These are phyloP conservation scores for Amyloporia xantha DNA, from an alignment of 768 basidiomycete genomes.

Conservation along the genomic window DNA sequence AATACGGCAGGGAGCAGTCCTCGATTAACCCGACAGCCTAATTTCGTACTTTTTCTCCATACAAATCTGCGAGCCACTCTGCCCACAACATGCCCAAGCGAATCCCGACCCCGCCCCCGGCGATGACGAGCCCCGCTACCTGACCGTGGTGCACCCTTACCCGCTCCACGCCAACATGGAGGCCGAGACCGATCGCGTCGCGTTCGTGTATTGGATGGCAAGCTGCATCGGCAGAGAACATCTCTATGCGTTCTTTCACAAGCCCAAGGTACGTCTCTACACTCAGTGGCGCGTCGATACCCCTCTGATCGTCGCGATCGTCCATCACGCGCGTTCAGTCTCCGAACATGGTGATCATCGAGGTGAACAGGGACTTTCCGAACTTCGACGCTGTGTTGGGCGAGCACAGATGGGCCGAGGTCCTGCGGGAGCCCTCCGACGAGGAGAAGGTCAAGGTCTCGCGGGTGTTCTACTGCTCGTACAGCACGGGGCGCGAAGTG, in stretches of 20 bases:
- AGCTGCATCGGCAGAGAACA: conserved; percentile 30
- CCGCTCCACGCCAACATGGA: conserved; percentile 38
- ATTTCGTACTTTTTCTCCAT: no score
- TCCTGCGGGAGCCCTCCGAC: conserved; percentile 26
- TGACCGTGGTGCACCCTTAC: conserved; percentile 40
- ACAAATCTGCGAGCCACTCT: neutral
- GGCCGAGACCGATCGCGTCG: conserved; percentile 28
- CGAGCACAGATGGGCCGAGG: conserved; percentile 35
- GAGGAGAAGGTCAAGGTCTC: conserved; percentile 25
- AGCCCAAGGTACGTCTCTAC: conserved; percentile 33
- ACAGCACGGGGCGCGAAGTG: conserved; percentile 32
- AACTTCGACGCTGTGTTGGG: conserved; percentile 34
- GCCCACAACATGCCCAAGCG: conserved; percentile 44
- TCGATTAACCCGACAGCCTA: no score
- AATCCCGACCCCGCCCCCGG: conserved; percentile 33
- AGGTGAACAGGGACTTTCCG: conserved; percentile 27
- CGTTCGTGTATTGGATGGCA: conserved; percentile 38
- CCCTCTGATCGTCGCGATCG: conserved; percentile 1
- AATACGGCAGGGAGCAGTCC: neutral
- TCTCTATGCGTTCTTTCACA: conserved; percentile 37
- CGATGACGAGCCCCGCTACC: conserved; percentile 38
- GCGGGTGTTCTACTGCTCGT: conserved; percentile 35
- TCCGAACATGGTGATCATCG: conserved; percentile 39
- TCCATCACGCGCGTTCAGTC: conserved; percentile 24
- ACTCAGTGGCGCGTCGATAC: no score